phyloP scores from a whole-genome alignment of 2,329 filamentous ascomycete genomes.

The Arthrobotrys iridis region DNA sequence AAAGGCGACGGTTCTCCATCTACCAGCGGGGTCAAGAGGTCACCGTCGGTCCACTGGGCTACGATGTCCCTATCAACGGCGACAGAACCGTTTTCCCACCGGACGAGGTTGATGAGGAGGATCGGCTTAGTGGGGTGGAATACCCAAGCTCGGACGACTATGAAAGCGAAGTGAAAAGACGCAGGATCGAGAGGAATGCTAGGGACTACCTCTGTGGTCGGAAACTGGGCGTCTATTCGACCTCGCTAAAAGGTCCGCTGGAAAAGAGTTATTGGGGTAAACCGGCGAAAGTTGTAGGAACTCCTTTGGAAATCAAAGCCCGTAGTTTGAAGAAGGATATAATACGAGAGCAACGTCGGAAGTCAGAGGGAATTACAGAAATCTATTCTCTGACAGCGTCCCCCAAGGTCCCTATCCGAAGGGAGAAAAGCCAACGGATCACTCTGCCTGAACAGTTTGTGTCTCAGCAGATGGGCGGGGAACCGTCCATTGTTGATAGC shows the following conservation, averaged over 20 bases:
- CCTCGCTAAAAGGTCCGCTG: conserved; percentile 28
- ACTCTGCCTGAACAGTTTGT: neutral
- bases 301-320: conserved; percentile 29
- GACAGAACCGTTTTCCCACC: conserved; percentile 38
- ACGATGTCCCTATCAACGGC: conserved; percentile 28
- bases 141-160: conserved; percentile 25
- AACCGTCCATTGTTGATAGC: conserved; percentile 34
- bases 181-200: conserved; percentile 36
- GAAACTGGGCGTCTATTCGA: conserved; percentile 26
- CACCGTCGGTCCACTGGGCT: conserved; percentile 37
- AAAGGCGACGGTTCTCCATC: conserved; percentile 38
- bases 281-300: conserved; percentile 27
- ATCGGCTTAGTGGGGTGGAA: conserved; percentile 46
- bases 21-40: conserved; percentile 44
- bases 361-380: neutral
- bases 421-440: neutral
- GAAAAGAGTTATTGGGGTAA: conserved; percentile 37
- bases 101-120: conserved; percentile 40
- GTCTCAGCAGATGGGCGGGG: conserved; percentile 5
- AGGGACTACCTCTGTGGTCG: conserved; percentile 39
- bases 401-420: neutral
- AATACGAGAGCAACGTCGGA: conserved; percentile 1
- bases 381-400: neutral
- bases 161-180: conserved; percentile 30
- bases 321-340: conserved; percentile 25